Base-by-base conservation (phyloP, 177 flowering plant species). In the Tripterygium wilfordii region DNA sequence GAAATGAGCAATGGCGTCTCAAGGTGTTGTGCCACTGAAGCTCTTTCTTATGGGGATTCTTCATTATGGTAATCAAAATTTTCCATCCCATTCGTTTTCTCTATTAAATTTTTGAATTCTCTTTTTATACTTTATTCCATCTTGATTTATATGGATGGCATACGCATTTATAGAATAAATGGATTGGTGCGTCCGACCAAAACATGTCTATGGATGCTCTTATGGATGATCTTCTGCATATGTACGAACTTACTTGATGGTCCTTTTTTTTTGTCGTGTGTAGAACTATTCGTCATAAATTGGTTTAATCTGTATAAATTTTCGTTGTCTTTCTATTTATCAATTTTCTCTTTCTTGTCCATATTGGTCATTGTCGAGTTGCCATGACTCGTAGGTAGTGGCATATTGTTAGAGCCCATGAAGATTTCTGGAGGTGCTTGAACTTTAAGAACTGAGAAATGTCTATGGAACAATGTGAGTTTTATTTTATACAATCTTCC, bases 331-430 rank as follows among this genome's bases (percentile, higher is more conserved):
- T 55, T 26, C n/a, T 26, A n/a, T n/a, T n/a, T 57, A 42, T 24
- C 60, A 92, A 96, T 88, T 42, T 86, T 92, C 69, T 86, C 96
- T 31, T 88, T 92, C 72, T 74, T 92, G 80, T 70, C 51, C 85
- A 75, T 37, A 53, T 66, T 12, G 63, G 82, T 69, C 89, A 84
- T 51, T 88, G 91, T 59, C 74, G 75, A 53, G 85, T 85, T 56
- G 94, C 95, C 38, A 72, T 76, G 60, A 96, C 88, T 46, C 88
- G 99, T 55, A 70, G 77, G 65, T 96, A 92, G 69, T 92, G 96
- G 99, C 72, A 86, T 51, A 69, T 68, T 28, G 89, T 89, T 48
- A 88, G 96, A 74, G 66, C 79, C 37, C 96, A 92, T 67, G 89
- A 88, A 60, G 96, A 88, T 59, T 92, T 88, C 51, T 92, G 96